A percentile compares a stretch with the other conserved stretches of the same genome.
Evolutionary conservation across 768 basidiomycete species (phyloP).

Genomic region (Mycena olivaceomarginata): DNA sequence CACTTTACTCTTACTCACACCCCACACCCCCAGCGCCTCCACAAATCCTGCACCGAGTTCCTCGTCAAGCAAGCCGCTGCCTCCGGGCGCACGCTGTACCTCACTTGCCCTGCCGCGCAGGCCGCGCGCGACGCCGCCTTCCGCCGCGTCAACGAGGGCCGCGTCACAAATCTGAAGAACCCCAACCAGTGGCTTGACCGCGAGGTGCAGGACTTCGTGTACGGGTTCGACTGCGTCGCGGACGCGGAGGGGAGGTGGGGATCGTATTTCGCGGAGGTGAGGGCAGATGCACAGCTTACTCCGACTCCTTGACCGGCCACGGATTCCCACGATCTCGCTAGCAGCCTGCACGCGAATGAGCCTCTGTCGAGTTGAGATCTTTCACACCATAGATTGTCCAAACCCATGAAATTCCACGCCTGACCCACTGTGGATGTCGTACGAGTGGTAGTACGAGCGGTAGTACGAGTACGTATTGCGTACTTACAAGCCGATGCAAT

Average conservation of each 20-base stretch:
- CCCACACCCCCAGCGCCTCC: slow-evolving; percentile 37
- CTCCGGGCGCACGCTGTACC: slow-evolving; percentile 39
- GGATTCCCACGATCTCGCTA: too few species aligned
- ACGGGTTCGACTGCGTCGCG: slow-evolving; percentile 46
- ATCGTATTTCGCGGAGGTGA: not conserved
- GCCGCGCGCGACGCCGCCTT: slow-evolving; percentile 48
- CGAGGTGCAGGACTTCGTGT: slow-evolving; percentile 47
- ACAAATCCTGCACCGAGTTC: slow-evolving; percentile 45
- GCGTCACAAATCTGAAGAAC: not conserved
- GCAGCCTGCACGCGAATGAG: too few species aligned
- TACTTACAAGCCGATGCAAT: too few species aligned
- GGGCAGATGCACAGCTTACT: not conserved
- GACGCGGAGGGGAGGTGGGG: slow-evolving; percentile 40
- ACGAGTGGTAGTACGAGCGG: too few species aligned
- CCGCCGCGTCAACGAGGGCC: slow-evolving; percentile 43
- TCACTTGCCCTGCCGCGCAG: slow-evolving; percentile 42
- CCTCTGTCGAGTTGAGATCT: too few species aligned
- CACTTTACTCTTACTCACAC: not conserved
- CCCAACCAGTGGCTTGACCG: slow-evolving; percentile 47
- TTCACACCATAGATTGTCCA: too few species aligned
- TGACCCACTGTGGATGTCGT: too few species aligned
- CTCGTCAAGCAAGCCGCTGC: slow-evolving; percentile 47
- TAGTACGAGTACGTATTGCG: too few species aligned
- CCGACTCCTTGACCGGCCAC: too few species aligned
- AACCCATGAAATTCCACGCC: too few species aligned